Conservation (phyloP, 441 rosid species). For the Codiaeum variegatum region DNA sequence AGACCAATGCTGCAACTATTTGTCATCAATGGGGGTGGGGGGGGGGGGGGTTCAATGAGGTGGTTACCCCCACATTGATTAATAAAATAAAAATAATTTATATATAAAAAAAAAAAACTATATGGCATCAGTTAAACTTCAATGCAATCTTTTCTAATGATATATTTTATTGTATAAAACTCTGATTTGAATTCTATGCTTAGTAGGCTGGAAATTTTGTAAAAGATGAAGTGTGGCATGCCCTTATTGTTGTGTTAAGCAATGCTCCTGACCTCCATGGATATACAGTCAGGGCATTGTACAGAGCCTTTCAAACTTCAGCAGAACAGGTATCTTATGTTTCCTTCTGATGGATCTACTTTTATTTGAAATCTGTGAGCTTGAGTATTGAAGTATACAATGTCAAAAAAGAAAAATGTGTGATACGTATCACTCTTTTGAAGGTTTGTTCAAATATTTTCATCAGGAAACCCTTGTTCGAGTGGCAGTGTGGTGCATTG, state of each 20-base stretch:
- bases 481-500: constrained; percentile 97
- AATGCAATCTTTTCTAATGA: constrained; percentile 13
- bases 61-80: too few relatives aligned
- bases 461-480: constrained; percentile 87
- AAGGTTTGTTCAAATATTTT: constrained; percentile 19
- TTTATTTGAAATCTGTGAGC: constrained; percentile 18
- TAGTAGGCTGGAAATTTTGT: constrained; percentile 98
- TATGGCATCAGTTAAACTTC: constrained; percentile 11
- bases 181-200: constrained; percentile 38
- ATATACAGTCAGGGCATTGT: constrained; percentile 82
- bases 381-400: constrained; percentile 23
- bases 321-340: constrained; percentile 69
- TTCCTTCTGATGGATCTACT: constrained; percentile 16
- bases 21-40: too few relatives aligned
- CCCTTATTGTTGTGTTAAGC: constrained; percentile 85
- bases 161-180: constrained; percentile 21
- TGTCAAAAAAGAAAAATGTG: constrained; percentile 3
- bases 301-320: constrained; percentile 70
- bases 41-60: too few relatives aligned
- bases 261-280: constrained; percentile 97
- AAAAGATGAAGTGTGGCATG: constrained; percentile 98
- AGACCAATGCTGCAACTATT: background rate
- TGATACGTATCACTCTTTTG: constrained; percentile 6
- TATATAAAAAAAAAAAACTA: too few relatives aligned
- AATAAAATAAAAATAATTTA: too few relatives aligned